Conservation (phyloP, 176 grass and related monocot species). For the Microstegium vimineum region DNA sequence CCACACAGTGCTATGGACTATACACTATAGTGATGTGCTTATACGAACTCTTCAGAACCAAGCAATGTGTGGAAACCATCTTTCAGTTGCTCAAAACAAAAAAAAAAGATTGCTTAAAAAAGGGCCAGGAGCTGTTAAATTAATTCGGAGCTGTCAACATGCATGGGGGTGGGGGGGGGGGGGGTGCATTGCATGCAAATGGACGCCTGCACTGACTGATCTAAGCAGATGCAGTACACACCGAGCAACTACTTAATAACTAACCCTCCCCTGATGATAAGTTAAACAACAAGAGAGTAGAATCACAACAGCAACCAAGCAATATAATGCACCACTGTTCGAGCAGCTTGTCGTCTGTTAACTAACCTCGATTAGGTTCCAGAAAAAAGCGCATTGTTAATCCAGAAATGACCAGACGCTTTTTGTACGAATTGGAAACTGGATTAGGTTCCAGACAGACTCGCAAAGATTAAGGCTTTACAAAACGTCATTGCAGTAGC, state of each 20-base stretch:
- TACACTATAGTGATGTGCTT: background rate
- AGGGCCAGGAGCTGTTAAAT: conserved; percentile 27
- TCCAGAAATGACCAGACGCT: conserved; percentile 28
- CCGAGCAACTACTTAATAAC: conserved; percentile 20
- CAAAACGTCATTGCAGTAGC: conserved; percentile 13
- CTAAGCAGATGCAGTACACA: background rate
- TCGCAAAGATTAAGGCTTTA: conserved; percentile 36
- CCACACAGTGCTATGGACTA: background rate
- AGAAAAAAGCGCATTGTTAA: conserved; percentile 36
- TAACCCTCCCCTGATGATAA: conserved; percentile 19
- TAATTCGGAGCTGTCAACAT: conserved; percentile 34
- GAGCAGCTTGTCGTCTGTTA: conserved; percentile 17
- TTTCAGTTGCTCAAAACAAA: background rate
- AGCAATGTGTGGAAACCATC: conserved; percentile 24
- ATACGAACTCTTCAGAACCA: conserved; percentile 32
- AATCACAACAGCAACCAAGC: conserved; percentile 22
- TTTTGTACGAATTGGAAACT: conserved; percentile 27
- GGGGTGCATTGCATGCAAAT: background rate
- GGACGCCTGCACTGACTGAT: conserved; percentile 12
- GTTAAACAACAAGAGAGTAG: conserved; percentile 34
- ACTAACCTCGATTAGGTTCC: conserved; percentile 23
- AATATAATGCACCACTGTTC: conserved; percentile 13
- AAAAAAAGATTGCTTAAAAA: background rate
- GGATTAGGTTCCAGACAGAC: conserved; percentile 49
- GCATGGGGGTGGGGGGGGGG: background rate